Evolutionary conservation across 192 early-diverging fungal species (phyloP).

Genomic region (Spizellomyces sp.): DNA sequence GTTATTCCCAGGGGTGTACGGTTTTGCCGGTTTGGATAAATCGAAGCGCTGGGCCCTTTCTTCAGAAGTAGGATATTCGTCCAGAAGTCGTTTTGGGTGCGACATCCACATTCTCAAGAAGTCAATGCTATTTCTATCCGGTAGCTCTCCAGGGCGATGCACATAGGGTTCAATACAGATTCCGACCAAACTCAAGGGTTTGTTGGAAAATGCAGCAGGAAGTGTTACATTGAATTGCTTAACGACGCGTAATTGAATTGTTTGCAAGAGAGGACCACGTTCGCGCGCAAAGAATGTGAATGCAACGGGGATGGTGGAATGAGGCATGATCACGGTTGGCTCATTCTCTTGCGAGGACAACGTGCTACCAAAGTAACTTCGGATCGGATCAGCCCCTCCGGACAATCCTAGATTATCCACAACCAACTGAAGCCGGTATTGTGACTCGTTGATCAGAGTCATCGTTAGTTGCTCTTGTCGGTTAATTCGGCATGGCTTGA

Average conservation of each 20-base stretch:
- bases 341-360: conserved; percentile 31
- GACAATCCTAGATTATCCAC: conserved; percentile 21
- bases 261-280: conserved; percentile 46
- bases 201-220: conserved; percentile 37
- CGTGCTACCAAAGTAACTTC: conserved; percentile 30
- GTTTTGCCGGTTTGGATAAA: conserved; percentile 10
- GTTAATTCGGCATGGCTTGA: conserved; percentile 50
- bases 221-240: conserved; percentile 31
- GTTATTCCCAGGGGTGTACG: conserved; percentile 16
- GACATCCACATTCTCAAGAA: conserved; percentile 61
- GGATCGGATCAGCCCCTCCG: background rate
- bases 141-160: conserved; percentile 42
- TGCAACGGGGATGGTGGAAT: conserved; percentile 43
- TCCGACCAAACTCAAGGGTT: conserved; percentile 47
- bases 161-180: conserved; percentile 58
- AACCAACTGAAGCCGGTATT: conserved; percentile 48
- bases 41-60: conserved; percentile 46
- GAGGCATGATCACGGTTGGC: conserved; percentile 32
- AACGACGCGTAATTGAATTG: conserved; percentile 38
- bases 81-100: conserved; percentile 53
- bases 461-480: conserved; percentile 33
- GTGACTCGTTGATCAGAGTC: conserved; percentile 58
- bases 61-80: conserved; percentile 51
- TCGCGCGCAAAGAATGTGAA: conserved; percentile 48
- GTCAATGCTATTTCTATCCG: conserved; percentile 56